A percentile compares a stretch with the other conserved stretches of the same genome.
Evolutionary conservation across 2,329 filamentous ascomycete genomes (phyloP).

Genomic region (Colletotrichum sp.): DNA sequence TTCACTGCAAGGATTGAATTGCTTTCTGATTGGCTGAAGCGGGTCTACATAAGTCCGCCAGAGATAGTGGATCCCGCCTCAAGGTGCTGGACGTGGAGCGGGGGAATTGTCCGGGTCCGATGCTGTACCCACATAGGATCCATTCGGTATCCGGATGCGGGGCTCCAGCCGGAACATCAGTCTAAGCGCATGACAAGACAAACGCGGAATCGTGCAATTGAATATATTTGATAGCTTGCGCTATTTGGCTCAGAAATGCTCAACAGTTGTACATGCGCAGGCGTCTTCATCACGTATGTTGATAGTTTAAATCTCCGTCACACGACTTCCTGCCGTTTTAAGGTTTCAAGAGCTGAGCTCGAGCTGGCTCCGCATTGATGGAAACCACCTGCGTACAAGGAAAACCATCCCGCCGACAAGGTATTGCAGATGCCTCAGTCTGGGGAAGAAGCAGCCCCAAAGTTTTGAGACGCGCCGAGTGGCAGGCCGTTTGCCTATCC

Average conservation of each 20-base stretch:
- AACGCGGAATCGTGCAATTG: background rate
- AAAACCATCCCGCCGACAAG: background rate
- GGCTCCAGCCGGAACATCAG: background rate
- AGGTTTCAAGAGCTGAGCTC: background rate
- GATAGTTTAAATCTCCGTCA: background rate
- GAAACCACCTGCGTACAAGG: background rate
- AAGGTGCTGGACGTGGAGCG: background rate
- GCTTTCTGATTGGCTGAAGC: constrained; percentile 11
- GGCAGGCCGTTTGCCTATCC: background rate
- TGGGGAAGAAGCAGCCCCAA: background rate
- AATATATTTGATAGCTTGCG: background rate
- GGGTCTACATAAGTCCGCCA: constrained; percentile 10
- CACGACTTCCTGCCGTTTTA: background rate
- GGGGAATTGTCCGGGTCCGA: background rate
- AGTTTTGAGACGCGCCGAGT: background rate
- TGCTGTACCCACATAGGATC: background rate
- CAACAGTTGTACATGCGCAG: background rate
- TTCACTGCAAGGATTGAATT: background rate
- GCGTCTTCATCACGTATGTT: background rate
- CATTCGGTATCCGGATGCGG: background rate
- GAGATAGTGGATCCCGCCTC: background rate
- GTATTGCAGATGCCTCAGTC: background rate
- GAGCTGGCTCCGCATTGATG: background rate
- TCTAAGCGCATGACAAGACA: background rate
- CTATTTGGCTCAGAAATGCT: background rate